Evolutionary conservation across 1,284 basidiomycete species (phyloP).

Genomic region (Sanghuangporus baumii): DNA sequence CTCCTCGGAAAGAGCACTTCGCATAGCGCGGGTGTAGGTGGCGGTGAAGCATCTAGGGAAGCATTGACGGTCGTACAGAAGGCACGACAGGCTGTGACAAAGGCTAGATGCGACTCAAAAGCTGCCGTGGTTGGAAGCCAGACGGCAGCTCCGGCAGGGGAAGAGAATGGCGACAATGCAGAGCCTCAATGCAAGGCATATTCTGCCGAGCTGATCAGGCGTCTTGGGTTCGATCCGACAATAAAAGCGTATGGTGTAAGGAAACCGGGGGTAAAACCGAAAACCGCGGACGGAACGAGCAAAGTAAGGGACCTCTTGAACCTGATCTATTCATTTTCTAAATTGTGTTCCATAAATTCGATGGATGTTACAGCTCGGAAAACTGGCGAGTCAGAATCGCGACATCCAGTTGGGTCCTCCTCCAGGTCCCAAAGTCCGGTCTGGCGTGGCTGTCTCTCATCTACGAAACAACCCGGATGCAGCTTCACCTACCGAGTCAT

Average conservation of each 20-base stretch:
- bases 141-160: slow-evolving; percentile 11
- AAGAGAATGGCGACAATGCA: slow-evolving; percentile 15
- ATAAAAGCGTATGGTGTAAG: slow-evolving; percentile 38
- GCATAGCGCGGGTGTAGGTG: slow-evolving; percentile 18
- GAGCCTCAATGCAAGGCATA: slow-evolving; percentile 42
- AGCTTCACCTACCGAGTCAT: not conserved
- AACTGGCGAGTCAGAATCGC: slow-evolving; percentile 4
- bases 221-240: slow-evolving; percentile 70
- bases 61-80: slow-evolving; percentile 24
- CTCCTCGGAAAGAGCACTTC: slow-evolving; percentile 38
- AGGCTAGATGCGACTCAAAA: slow-evolving; percentile 17
- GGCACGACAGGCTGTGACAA: slow-evolving; percentile 21
- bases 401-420: slow-evolving; percentile 15
- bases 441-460: slow-evolving; percentile 12
- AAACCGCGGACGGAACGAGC: not conserved
- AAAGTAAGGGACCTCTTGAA: not conserved
- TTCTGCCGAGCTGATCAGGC: slow-evolving; percentile 57
- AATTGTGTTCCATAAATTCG: not conserved
- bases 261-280: not conserved
- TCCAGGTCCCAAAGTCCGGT: slow-evolving; percentile 17
- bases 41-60: slow-evolving; percentile 18
- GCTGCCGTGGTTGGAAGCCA: slow-evolving; percentile 23
- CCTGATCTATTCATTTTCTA: not conserved
- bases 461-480: not conserved
- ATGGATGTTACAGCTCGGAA: not conserved